Evolutionary conservation across 371 early-diverging fungal species (phyloP), one percentile per base, ranked within the genome.

Genomic region (Saksenaea vasiformis): DNA sequence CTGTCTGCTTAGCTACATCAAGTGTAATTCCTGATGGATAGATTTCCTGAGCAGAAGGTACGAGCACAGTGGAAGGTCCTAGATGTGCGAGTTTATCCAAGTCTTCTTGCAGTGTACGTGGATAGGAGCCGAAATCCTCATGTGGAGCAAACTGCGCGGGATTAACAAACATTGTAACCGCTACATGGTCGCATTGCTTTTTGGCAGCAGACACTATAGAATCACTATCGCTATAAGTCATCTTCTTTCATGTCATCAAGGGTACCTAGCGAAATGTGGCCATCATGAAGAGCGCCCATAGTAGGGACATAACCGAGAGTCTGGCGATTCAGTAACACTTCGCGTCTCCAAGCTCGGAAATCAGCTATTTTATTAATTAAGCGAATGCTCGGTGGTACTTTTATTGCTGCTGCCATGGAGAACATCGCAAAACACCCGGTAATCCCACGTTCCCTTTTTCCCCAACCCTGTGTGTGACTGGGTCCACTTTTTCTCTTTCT

Each of bases 131-230:
- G 26, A 97, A 81, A 67, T 98, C 98, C 74, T 98, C 98, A 59
- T 89, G 87, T 0, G 97, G 97, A 1, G 97, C 95, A 71, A 98
- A 98, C 69, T 98, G 98, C 3, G 97, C 91, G 17, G 98, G 98
- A 66, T 98, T 98, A 24, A 98, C 98, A 80, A 97, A 98, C 56
- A 98, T 93, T 51, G 91, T 89, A 26, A 94, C 81, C 0, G 93
- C 90, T 5, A 94, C 93, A 17, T 77, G 67, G 58, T 91, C 89
- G 73, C 89, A 88, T 24, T 83, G 67, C 51, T 73, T 14, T 8
- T 82, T 77, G 0, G 95, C 95, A 10, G 70, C 68, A 28, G 76
- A 63, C 10, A 91, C 92, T 81, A 67, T 54, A 38, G 10, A 22
- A n/a, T n/a, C 22, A 22, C 51, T 47, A 22, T 41, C 14, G 17